phyloP scores from a whole-genome alignment of 345 rosid species.

The Ceriops zippeliana region DNA sequence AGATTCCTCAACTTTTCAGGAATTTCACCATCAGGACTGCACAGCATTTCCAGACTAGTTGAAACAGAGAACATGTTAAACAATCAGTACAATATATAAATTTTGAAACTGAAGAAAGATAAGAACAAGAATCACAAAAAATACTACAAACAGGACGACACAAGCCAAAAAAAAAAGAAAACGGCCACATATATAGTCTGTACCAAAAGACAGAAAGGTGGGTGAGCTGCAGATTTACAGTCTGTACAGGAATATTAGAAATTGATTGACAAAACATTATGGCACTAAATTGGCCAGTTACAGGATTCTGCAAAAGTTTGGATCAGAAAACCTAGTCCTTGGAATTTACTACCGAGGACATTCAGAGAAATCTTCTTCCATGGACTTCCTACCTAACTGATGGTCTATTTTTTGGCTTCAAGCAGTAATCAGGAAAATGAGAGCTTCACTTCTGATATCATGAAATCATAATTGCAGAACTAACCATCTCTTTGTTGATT shows the following conservation, averaged over 20 bases:
- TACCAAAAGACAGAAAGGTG: no score
- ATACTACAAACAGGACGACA: background rate
- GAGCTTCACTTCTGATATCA: constrained; percentile 1
- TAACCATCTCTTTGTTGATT: constrained; percentile 85
- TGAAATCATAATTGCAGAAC: constrained; percentile 13
- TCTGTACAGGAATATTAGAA: no score
- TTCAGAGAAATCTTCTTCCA: constrained; percentile 5
- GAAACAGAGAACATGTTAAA: constrained; percentile 3
- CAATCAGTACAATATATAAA: background rate
- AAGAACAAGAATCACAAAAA: background rate
- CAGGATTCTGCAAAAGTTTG: background rate
- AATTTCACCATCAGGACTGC: constrained; percentile 98
- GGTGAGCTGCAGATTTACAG: no score
- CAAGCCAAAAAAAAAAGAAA: no score
- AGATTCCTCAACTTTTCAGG: constrained; percentile 89
- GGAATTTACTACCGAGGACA: background rate
- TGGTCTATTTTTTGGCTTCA: background rate
- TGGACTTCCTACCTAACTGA: background rate
- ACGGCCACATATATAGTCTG: no score
- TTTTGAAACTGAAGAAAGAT: background rate
- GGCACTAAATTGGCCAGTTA: background rate
- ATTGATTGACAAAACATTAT: background rate
- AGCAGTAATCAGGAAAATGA: background rate
- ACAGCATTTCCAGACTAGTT: constrained; percentile 80
- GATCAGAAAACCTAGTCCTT: background rate